Conservation (phyloP, 257 asterid species). For the Jaltomata sinuosa region DNA sequence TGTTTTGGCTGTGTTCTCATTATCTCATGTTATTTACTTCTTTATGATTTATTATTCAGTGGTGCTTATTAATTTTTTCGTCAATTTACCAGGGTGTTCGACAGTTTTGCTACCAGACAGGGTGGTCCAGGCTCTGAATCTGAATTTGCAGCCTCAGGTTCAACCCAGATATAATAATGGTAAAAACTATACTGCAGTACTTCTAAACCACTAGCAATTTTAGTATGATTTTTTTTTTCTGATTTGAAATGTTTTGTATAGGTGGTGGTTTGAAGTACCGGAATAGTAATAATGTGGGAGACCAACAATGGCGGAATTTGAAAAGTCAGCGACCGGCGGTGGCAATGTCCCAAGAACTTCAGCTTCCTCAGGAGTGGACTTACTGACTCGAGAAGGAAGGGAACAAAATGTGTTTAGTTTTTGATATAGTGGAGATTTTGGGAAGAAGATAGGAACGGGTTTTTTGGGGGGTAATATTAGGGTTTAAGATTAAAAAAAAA, state of each 20-base stretch:
- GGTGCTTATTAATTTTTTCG: background rate
- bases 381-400: conserved; percentile 16
- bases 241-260: background rate
- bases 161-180: background rate
- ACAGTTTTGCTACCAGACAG: conserved; percentile 50
- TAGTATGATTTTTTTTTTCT: too few relatives aligned
- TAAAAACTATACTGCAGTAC: too few relatives aligned
- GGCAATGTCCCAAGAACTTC: conserved; percentile 27
- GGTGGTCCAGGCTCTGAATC: conserved; percentile 60
- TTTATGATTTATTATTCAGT: background rate
- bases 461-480: conserved; percentile 5
- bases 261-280: conserved; percentile 8
- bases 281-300: background rate
- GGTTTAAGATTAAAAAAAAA: conserved; percentile 10
- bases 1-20: background rate
- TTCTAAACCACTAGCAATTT: too few relatives aligned
- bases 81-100: conserved; percentile 33
- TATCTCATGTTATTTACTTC: background rate
- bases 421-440: background rate
- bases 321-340: conserved; percentile 2
- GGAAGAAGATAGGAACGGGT: background rate
- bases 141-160: conserved; percentile 28
- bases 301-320: conserved; percentile 20
- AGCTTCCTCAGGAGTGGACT: conserved; percentile 83
- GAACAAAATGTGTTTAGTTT: background rate